A percentile compares a stretch with the other conserved stretches of the same genome.
phyloP scores from a whole-genome alignment of 192 early-diverging fungal genomes.

The Rhizophagus sp. region DNA sequence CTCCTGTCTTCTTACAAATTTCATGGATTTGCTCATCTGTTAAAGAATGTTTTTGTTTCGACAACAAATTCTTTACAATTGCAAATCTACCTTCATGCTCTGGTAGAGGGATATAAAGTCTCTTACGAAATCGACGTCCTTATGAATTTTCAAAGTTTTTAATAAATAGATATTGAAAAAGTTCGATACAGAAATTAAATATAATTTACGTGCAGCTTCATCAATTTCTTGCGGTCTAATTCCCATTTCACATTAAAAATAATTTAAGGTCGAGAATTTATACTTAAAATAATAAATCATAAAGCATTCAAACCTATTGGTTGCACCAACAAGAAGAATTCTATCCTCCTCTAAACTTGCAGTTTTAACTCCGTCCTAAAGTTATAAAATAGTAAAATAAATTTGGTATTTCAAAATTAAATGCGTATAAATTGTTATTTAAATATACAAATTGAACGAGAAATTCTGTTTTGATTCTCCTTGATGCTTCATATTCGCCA shows the following conservation, averaged over 20 bases:
- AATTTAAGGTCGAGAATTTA: not conserved
- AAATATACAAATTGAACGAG: slow-evolving; percentile 66
- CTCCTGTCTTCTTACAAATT: slow-evolving; percentile 64
- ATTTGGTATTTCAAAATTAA: not conserved
- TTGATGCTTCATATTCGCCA: slow-evolving; percentile 83
- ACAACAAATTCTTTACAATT: slow-evolving; percentile 67
- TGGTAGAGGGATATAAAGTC: slow-evolving; percentile 85
- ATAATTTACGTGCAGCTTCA: slow-evolving; percentile 72
- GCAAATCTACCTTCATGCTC: slow-evolving; percentile 64
- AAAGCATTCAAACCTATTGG: slow-evolving; percentile 33
- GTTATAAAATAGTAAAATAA: not conserved
- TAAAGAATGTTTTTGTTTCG: slow-evolving; percentile 58
- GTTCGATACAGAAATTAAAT: not conserved
- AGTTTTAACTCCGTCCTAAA: slow-evolving; percentile 76
- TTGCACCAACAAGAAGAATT: slow-evolving; percentile 76
- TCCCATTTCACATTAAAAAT: no score
- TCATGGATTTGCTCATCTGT: slow-evolving; percentile 56
- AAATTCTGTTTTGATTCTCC: slow-evolving; percentile 95
- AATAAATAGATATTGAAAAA: not conserved
- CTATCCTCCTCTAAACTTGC: slow-evolving; percentile 65
- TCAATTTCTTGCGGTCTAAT: slow-evolving; percentile 86
- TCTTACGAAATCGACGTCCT: slow-evolving; percentile 65
- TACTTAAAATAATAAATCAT: no score
- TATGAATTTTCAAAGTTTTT: not conserved
- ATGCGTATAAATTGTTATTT: not conserved